Conservation (phyloP, 306 rosid species). For the Quercus ilex region DNA sequence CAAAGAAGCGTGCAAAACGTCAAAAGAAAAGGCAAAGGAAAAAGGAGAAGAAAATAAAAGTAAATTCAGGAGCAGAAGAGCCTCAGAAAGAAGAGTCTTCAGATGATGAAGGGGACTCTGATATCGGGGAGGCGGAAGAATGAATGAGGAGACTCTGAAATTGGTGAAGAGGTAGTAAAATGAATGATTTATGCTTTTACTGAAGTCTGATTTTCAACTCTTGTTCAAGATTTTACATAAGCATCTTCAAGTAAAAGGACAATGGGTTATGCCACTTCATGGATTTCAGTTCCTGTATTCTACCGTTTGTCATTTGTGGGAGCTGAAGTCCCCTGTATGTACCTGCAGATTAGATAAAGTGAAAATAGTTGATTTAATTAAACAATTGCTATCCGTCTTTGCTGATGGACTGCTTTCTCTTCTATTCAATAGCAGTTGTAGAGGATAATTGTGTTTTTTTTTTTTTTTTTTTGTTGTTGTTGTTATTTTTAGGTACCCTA, state of each 20-base stretch:
- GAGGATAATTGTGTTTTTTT: not conserved
- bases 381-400: not conserved
- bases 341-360: not conserved
- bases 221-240: not conserved
- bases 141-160: conserved; percentile 21
- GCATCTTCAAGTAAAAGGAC: not conserved
- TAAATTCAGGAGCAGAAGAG: conserved; percentile 44
- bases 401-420: not conserved
- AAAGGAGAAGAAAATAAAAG: conserved; percentile 61
- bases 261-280: not conserved
- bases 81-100: conserved; percentile 59
- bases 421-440: not conserved
- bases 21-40: conserved; percentile 86
- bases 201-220: conserved; percentile 3
- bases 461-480: not conserved
- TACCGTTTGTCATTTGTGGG: not conserved
- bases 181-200: not conserved
- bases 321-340: not conserved
- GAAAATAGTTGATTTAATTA: not conserved
- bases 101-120: conserved; percentile 52
- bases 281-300: not conserved
- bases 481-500: no score
- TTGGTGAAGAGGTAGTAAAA: no score
- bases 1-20: conserved; percentile 76
- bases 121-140: conserved; percentile 38